These are phyloP conservation scores for Sugiyamaella xylanicola DNA, from an alignment of 1,139 yeast genomes.

Conservation along the genomic window DNA sequence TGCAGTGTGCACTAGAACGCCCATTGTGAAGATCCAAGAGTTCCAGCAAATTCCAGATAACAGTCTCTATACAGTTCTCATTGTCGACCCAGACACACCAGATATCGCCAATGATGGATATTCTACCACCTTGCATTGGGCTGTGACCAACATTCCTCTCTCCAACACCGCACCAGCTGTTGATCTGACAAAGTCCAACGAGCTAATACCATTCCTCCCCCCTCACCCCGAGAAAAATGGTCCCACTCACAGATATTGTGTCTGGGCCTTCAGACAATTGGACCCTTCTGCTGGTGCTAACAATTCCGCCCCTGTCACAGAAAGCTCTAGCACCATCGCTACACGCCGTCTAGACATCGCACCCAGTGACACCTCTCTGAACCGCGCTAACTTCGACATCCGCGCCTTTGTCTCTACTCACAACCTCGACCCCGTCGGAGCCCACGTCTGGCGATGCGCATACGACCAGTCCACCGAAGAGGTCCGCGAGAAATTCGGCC, in stretches of 20 bases:
- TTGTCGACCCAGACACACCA: slow-evolving; percentile 93
- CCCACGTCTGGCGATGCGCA: slow-evolving; percentile 85
- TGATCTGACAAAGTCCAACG: slow-evolving; percentile 50
- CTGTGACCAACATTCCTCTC: slow-evolving; percentile 68
- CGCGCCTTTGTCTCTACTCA: slow-evolving; percentile 62
- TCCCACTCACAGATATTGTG: slow-evolving; percentile 77
- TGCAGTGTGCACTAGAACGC: slow-evolving; percentile 71
- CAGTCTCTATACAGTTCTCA: slow-evolving; percentile 67
- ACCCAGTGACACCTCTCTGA: slow-evolving; percentile 34
- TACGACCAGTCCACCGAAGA: slow-evolving; percentile 76
- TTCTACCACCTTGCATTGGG: slow-evolving; percentile 76
- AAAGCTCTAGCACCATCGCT: not conserved
- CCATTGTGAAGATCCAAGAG: slow-evolving; percentile 73
- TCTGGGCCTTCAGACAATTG: slow-evolving; percentile 86
- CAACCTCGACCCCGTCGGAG: slow-evolving; percentile 75
- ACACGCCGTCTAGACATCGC: slow-evolving; percentile 20
- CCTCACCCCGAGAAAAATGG: slow-evolving; percentile 90
- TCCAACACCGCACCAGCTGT: slow-evolving; percentile 61
- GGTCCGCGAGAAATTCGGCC: slow-evolving; percentile 70
- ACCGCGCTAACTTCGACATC: slow-evolving; percentile 63
- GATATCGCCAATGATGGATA: slow-evolving; percentile 69
- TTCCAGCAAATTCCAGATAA: slow-evolving; percentile 56
- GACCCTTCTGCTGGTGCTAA: slow-evolving; percentile 8
- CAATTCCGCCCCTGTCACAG: not conserved
- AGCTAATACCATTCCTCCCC: slow-evolving; percentile 69